Evolutionary conservation across 2,329 filamentous ascomycete species (phyloP), one percentile per base, ranked within the genome.

Genomic region (Aureobasidium sp.): DNA sequence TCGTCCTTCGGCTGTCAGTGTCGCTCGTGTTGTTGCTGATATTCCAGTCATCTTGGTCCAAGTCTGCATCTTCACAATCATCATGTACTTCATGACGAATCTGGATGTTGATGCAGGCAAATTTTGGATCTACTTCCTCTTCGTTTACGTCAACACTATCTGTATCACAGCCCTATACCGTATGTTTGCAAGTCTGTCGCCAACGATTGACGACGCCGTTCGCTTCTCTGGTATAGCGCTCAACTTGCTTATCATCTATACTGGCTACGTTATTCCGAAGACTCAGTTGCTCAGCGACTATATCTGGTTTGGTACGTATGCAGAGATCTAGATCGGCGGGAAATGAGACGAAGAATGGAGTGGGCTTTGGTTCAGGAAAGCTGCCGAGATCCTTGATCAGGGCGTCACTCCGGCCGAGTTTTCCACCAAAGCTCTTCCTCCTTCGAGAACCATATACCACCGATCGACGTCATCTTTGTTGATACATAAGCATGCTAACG

Each of bases 231-330:
- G 83, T 60, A 75, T 83, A 56, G 75, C 75, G 0, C 68, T 85
- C 53, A 84, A 85, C 57, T 66, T 85, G 17, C 70, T 85, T 41
- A 72, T 84, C 59, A 74, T 85, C 59, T 85, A 76, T 62, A 80
- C 80, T 16, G 83, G 83, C 39, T 86, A 85, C 62, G 79, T 83
- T n/a, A 85, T 86, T 59, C 79, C 80, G 0, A 84, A 83, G 62
- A 76, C 79, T 11, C 76, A 77, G 37, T 68, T 84, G n/a, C 66
- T 83, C 1, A 58, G 66, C 22, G 58, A 79, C 6, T 82, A 82
- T 50, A 82, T 83, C 50, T 85, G 81, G 81, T 84, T 84, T 56
- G 81, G n/a, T n/a, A n/a, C n/a, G n/a, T n/a, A n/a, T n/a, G n/a
- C n/a, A n/a, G n/a, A n/a, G n/a, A n/a, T n/a, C n/a, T n/a, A n/a